Conservation (phyloP, 2,329 filamentous ascomycete species). For the Pseudocercospora vitis region DNA sequence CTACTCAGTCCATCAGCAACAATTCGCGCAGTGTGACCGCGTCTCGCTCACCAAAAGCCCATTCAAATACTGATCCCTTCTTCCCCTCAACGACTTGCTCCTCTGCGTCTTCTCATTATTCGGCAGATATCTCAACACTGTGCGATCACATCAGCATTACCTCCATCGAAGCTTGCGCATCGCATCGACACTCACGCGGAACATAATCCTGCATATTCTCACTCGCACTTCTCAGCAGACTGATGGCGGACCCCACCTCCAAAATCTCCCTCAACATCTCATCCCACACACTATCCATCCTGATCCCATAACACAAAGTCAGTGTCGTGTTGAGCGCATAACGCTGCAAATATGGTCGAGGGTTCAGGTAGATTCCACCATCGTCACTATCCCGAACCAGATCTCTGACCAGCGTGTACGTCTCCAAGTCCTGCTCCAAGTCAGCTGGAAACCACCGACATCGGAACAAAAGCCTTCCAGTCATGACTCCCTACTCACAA, state of each 20-base stretch:
- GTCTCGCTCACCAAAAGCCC: conserved; percentile 40
- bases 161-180: background rate
- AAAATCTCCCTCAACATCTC: conserved; percentile 54
- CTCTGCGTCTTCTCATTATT: conserved; percentile 54
- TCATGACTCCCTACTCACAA: conserved; percentile 29
- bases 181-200: conserved; percentile 31
- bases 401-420: conserved; percentile 53
- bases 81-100: conserved; percentile 49
- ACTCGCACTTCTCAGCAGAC: conserved; percentile 51
- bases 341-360: conserved; percentile 55
- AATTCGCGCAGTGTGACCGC: no score
- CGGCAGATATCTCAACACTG: conserved; percentile 50
- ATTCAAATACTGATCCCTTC: conserved; percentile 54
- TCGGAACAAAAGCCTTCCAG: background rate
- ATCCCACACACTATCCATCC: conserved; percentile 57
- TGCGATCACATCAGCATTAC: background rate
- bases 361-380: conserved; percentile 41
- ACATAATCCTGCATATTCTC: conserved; percentile 58
- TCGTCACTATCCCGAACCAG: conserved; percentile 47
- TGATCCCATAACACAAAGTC: conserved; percentile 56
- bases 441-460: no score
- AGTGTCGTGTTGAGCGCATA: conserved; percentile 57
- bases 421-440: conserved; percentile 54
- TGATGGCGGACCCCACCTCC: conserved; percentile 55
- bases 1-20: background rate